Conservation (phyloP, 768 basidiomycete genomes). For the Termitomyces sp. region DNA sequence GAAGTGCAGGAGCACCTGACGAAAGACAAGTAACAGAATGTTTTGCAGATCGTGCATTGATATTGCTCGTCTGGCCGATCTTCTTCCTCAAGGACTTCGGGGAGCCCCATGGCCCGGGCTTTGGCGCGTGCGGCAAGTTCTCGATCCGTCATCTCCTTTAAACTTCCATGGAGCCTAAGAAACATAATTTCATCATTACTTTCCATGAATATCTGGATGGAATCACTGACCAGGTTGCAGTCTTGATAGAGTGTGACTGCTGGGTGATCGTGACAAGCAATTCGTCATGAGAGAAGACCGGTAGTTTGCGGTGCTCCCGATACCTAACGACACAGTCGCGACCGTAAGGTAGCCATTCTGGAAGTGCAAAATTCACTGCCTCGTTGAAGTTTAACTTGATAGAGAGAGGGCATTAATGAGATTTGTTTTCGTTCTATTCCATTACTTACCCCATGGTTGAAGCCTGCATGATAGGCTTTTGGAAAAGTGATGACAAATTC, state of each 20-base stretch:
- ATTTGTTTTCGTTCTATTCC: conserved; percentile 2
- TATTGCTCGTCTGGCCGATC: conserved; percentile 93
- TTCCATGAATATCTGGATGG: not conserved
- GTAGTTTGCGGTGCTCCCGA: conserved; percentile 84
- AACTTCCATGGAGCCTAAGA: conserved; percentile 73
- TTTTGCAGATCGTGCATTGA: conserved; percentile 91
- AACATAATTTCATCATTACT: conserved; percentile 1
- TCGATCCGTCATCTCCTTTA: conserved; percentile 84
- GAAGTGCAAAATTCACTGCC: conserved; percentile 96
- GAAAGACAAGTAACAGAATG: conserved; percentile 93
- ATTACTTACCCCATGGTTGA: conserved; percentile 89
- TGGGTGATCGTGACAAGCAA: conserved; percentile 96
- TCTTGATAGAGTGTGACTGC: conserved; percentile 87
- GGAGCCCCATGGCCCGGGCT: conserved; percentile 54
- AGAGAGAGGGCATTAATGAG: conserved; percentile 11
- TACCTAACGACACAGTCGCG: conserved; percentile 88
- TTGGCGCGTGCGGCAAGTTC: conserved; percentile 66
- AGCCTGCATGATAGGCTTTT: conserved; percentile 96
- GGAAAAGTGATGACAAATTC: conserved; percentile 98
- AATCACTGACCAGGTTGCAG: conserved; percentile 76
- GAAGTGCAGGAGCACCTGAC: conserved; percentile 76
- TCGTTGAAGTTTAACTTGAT: conserved; percentile 95
- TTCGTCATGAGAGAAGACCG: conserved; percentile 98
- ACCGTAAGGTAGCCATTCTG: conserved; percentile 89
- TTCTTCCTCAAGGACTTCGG: conserved; percentile 67